phyloP scores from a whole-genome alignment of 352 stramenopile species.

The Achlya hypogyna region DNA sequence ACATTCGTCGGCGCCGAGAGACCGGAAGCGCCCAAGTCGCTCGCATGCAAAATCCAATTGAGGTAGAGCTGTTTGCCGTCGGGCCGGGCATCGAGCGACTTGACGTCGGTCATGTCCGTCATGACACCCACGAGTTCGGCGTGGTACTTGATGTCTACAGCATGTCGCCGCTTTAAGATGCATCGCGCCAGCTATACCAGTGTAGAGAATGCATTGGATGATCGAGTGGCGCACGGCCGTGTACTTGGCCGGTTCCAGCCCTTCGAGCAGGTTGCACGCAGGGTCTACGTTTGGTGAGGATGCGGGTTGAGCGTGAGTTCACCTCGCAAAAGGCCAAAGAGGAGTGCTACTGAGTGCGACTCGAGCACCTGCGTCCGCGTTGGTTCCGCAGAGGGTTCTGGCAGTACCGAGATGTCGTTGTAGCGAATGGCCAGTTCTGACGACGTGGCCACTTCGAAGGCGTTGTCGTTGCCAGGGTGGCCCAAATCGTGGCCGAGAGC shows the following conservation, averaged over 20 bases:
- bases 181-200: slow-evolving; percentile 14
- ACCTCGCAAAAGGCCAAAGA: slow-evolving; percentile 1
- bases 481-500: slow-evolving; percentile 80
- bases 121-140: slow-evolving; percentile 54
- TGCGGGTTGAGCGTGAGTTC: not conserved
- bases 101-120: slow-evolving; percentile 30
- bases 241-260: slow-evolving; percentile 37
- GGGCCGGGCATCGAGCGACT: slow-evolving; percentile 47
- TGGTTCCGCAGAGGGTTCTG: slow-evolving; percentile 55
- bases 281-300: slow-evolving; percentile 23
- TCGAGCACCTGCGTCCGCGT: slow-evolving; percentile 24
- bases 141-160: slow-evolving; percentile 71
- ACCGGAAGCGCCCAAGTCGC: slow-evolving; percentile 58
- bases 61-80: slow-evolving; percentile 64
- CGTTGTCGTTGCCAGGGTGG: slow-evolving; percentile 84
- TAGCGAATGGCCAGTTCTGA: slow-evolving; percentile 76
- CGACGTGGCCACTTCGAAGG: slow-evolving; percentile 78
- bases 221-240: slow-evolving; percentile 44
- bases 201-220: slow-evolving; percentile 67
- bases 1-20: slow-evolving; percentile 35
- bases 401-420: slow-evolving; percentile 84
- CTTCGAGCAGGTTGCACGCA: slow-evolving; percentile 50
- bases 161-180: not conserved
- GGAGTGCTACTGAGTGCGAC: not conserved
- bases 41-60: slow-evolving; percentile 76